phyloP scores from a whole-genome alignment of 371 early-diverging fungal genomes.

The Apophysomyces ossiformis region DNA sequence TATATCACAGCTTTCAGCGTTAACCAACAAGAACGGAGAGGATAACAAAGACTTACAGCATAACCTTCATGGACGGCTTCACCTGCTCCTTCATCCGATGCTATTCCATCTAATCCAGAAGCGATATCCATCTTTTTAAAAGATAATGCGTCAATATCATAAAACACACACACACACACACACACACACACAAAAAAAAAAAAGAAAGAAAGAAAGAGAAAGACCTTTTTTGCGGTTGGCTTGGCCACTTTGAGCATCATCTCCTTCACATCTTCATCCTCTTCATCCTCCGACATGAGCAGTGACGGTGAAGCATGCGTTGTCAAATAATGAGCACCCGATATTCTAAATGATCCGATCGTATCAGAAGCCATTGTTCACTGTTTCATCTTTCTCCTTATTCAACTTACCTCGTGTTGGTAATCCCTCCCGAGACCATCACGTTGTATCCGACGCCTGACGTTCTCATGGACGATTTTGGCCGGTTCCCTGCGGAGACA shows the following conservation, averaged over 20 bases:
- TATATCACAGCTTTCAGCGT: conserved; percentile 6
- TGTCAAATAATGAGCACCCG: conserved; percentile 61
- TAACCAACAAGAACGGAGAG: too few relatives aligned
- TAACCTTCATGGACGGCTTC: conserved; percentile 59
- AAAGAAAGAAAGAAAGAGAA: neutral
- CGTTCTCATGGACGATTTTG: conserved; percentile 30
- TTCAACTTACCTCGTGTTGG: conserved; percentile 24
- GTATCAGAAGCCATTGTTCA: too few relatives aligned
- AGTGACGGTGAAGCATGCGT: conserved; percentile 58
- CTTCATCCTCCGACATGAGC: conserved; percentile 68
- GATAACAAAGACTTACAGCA: conserved; percentile 46
- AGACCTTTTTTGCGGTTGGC: conserved; percentile 10
- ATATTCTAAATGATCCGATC: conserved; percentile 41
- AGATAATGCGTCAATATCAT: neutral
- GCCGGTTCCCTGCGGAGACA: neutral
- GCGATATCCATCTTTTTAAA: neutral
- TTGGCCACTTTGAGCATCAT: conserved; percentile 51
- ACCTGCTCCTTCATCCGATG: conserved; percentile 17
- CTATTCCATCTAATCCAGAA: neutral
- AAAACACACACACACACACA: too few relatives aligned
- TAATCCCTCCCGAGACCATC: conserved; percentile 43
- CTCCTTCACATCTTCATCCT: conserved; percentile 56
- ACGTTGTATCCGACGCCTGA: conserved; percentile 49
- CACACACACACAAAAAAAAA: neutral
- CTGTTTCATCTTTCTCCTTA: too few relatives aligned